phyloP scores from a whole-genome alignment of 176 grass and related monocot species.

The Aegilops bicornis region DNA sequence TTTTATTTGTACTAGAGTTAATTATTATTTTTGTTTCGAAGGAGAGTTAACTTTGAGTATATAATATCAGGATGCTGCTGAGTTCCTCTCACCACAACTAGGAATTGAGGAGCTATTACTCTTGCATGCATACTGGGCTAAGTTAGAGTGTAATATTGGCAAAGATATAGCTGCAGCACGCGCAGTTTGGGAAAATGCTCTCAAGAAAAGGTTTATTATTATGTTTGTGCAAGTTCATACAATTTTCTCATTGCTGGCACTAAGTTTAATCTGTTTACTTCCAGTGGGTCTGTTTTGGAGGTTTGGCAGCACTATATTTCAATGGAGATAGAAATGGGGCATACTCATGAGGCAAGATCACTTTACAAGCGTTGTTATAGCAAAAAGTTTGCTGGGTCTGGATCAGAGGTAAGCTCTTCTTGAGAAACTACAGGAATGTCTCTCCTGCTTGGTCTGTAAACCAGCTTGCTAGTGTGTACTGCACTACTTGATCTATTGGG shows the following conservation, averaged over 20 bases:
- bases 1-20: not conserved
- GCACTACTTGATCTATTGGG: not conserved
- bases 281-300: slow-evolving; percentile 80
- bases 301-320: slow-evolving; percentile 76
- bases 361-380: slow-evolving; percentile 95
- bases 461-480: not conserved
- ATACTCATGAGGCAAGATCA: slow-evolving; percentile 74
- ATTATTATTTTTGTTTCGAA: not conserved
- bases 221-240: slow-evolving; percentile 13
- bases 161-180: slow-evolving; percentile 73
- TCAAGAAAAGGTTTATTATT: slow-evolving; percentile 72
- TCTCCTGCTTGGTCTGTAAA: not conserved
- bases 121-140: slow-evolving; percentile 79
- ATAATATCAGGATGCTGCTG: slow-evolving; percentile 68
- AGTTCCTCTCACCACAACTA: slow-evolving; percentile 65
- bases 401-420: slow-evolving; percentile 78
- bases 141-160: slow-evolving; percentile 71
- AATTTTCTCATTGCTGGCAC: not conserved
- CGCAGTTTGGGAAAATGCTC: slow-evolving; percentile 80
- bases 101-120: slow-evolving; percentile 61
- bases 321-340: slow-evolving; percentile 74
- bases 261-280: slow-evolving; percentile 41
- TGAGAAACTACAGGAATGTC: not conserved
- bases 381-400: slow-evolving; percentile 78
- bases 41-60: slow-evolving; percentile 30